Percentiles rank a stretch among this genome's conserved stretches.
phyloP scores from a whole-genome alignment of 75 land plant genomes.

The Ceratopteris richardii region DNA sequence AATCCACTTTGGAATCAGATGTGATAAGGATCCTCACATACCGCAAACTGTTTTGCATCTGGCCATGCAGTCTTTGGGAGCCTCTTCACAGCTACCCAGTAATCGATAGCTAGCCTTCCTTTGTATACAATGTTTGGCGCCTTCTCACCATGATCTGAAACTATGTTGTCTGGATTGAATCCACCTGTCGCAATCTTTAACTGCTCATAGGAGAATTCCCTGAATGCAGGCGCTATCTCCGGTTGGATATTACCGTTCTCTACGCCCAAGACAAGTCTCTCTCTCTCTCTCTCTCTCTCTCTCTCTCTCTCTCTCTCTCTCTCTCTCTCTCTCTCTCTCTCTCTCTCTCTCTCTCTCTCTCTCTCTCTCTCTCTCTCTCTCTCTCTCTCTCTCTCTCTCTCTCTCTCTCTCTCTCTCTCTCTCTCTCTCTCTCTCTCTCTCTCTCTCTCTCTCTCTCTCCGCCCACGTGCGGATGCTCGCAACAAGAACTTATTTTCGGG shows the following conservation, averaged over 20 bases:
- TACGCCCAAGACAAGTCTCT: neutral
- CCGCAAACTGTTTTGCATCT: constrained; percentile 77
- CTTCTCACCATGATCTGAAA: constrained; percentile 96
- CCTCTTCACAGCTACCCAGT: constrained; percentile 80
- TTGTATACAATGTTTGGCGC: constrained; percentile 89
- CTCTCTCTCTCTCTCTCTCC: no score
- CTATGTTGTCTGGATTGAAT: constrained; percentile 71
- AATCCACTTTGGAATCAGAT: no score
- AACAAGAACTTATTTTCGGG: neutral
- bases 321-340: no score
- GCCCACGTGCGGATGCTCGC: no score
- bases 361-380: no score
- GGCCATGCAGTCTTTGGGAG: constrained; percentile 85
- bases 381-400: no score
- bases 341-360: no score
- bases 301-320: neutral
- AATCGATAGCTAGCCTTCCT: constrained; percentile 43
- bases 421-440: no score
- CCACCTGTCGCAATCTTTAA: constrained; percentile 64
- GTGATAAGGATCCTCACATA: constrained; percentile 3
- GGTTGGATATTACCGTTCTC: neutral
- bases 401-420: no score
- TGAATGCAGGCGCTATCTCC: constrained; percentile 39
- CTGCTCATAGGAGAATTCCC: constrained; percentile 63
- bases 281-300: neutral